Conservation (phyloP, 495 filamentous ascomycete genomes). For the Penicillium maclennaniae region DNA sequence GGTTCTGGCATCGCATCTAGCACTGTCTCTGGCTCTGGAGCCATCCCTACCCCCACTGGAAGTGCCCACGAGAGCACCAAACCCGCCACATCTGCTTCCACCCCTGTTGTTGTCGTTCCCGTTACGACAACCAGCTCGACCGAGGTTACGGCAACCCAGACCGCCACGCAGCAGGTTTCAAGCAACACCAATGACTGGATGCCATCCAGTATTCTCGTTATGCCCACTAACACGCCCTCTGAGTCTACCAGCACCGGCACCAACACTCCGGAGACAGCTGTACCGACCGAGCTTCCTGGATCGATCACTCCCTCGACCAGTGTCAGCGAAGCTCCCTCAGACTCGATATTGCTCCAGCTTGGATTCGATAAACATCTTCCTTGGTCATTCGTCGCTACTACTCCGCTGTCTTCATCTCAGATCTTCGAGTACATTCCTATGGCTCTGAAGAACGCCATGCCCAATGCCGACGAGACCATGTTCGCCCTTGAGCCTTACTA, state of each 20-base stretch:
- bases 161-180: constrained; percentile 13
- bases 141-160: constrained; percentile 13
- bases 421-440: constrained; percentile 79
- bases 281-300: constrained; percentile 61
- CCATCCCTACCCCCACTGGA: constrained; percentile 11
- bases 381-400: constrained; percentile 73
- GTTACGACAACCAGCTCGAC: constrained; percentile 4
- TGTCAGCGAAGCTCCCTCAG: constrained; percentile 50
- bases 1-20: constrained; percentile 5
- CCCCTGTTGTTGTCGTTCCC: neutral
- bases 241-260: constrained; percentile 30
- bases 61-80: constrained; percentile 7
- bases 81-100: constrained; percentile 17
- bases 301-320: constrained; percentile 67
- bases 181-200: constrained; percentile 23
- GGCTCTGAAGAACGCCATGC: constrained; percentile 66
- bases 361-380: constrained; percentile 78
- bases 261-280: constrained; percentile 20
- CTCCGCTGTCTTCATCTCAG: constrained; percentile 69
- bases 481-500: constrained; percentile 74
- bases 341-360: constrained; percentile 71
- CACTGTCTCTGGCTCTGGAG: constrained; percentile 7
- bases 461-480: constrained; percentile 51
- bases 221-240: constrained; percentile 23
- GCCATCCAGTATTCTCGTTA: constrained; percentile 25